Evolutionary conservation across 225 moss, liverwort and hornwort species (phyloP).

Genomic region (Physcomitrium patens): DNA sequence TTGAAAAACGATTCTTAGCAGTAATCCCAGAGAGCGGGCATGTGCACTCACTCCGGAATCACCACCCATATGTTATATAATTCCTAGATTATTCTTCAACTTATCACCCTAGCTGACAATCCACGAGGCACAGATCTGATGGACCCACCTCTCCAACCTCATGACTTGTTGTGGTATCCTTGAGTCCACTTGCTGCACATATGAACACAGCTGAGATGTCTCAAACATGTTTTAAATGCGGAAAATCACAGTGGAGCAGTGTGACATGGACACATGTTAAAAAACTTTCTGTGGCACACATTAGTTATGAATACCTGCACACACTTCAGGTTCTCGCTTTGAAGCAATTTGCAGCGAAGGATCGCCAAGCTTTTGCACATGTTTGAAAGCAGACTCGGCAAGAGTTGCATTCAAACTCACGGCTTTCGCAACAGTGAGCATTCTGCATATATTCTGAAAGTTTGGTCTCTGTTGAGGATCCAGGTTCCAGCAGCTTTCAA

Average conservation of each 20-base stretch:
- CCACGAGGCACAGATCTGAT: too few relatives aligned
- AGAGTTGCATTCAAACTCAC: background rate
- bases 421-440: slow-evolving; percentile 7
- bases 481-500: background rate
- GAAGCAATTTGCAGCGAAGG: background rate
- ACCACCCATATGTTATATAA: too few relatives aligned
- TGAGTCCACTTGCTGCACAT: background rate
- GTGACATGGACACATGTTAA: background rate
- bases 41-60: too few relatives aligned
- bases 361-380: background rate
- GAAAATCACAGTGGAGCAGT: background rate
- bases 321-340: background rate
- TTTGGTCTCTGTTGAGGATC: background rate
- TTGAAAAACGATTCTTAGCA: too few relatives aligned
- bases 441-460: slow-evolving; percentile 9
- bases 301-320: background rate
- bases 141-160: background rate
- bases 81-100: too few relatives aligned
- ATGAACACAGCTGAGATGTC: background rate
- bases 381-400: background rate
- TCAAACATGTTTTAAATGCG: background rate
- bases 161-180: background rate
- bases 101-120: too few relatives aligned
- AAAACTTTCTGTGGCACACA: background rate
- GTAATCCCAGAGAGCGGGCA: too few relatives aligned